Evolutionary conservation across 495 filamentous ascomycete genomes (phyloP).

Genomic region (Neurospora sp.): DNA sequence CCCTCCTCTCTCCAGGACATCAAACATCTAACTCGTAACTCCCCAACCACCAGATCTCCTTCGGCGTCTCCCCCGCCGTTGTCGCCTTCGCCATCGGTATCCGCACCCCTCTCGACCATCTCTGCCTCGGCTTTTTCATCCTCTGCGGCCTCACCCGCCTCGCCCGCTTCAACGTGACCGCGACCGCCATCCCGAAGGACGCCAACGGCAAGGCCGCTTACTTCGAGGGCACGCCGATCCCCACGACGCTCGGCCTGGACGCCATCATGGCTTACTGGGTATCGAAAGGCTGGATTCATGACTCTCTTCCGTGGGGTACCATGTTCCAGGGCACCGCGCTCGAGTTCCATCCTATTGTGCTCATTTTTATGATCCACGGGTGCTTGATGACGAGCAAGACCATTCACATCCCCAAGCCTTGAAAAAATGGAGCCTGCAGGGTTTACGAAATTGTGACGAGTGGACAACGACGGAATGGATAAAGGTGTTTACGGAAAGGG

Average conservation of each 20-base stretch:
- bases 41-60: slow-evolving; percentile 61
- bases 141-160: slow-evolving; percentile 90
- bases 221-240: slow-evolving; percentile 95
- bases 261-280: slow-evolving; percentile 86
- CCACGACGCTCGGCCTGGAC: slow-evolving; percentile 72
- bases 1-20: background rate
- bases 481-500: background rate
- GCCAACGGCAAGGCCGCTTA: slow-evolving; percentile 80
- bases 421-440: background rate
- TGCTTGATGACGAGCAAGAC: slow-evolving; percentile 91
- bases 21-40: background rate
- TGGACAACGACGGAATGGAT: background rate
- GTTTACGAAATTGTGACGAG: background rate
- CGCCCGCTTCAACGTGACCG: slow-evolving; percentile 96
- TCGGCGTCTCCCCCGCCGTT: slow-evolving; percentile 81
- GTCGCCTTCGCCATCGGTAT: slow-evolving; percentile 84
- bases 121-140: slow-evolving; percentile 81
- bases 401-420: slow-evolving; percentile 95
- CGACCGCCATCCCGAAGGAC: slow-evolving; percentile 79
- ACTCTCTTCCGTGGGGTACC: slow-evolving; percentile 61
- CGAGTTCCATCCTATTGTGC: slow-evolving; percentile 80
- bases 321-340: slow-evolving; percentile 53
- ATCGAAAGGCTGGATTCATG: slow-evolving; percentile 65
- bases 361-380: slow-evolving; percentile 73
- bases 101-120: slow-evolving; percentile 75